Base-by-base conservation (phyloP, 495 filamentous ascomycete species). In the Penicillium psychrofluorescens region DNA sequence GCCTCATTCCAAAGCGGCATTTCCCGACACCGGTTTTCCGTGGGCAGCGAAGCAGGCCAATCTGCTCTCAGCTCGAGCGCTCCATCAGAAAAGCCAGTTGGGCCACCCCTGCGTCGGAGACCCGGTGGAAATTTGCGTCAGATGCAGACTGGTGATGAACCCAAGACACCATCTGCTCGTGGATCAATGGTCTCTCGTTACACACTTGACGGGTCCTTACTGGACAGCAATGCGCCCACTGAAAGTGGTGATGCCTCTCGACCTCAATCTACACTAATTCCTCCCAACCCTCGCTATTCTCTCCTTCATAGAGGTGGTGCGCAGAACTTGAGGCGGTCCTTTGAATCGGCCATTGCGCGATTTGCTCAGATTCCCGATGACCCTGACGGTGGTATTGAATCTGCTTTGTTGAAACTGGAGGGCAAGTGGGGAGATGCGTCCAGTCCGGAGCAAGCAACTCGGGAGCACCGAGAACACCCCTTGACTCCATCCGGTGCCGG, bases 331-430 rank as follows among this genome's bases (percentile, higher is more conserved):
- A 75, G 87, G 34, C 85, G 86, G 9, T 95, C 90, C 1, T 96
- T 97, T 45, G 87, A 97, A 63, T 82, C 79, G 8, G 91, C 94
- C 44, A 87, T 95, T 27, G 84, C 88, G 39, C 84, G 87, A 53
- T 81, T 98, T 49, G 88, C 90, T 8, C 80, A 85, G 44, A 86
- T 98, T 15, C 88, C 90, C 0, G 94, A 99, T 58, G 86, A 91
- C 46, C 86, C 87, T 43, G 88, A 92, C 61, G 91, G 90, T n/a
- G 90, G 91, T 13, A 78, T 96, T 38, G 92, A 96, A 57, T 88
- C 90, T 11, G 89, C 92, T 6, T 57, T 99, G 48, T 65, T 91
- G 48, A 97, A 96, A 53, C 75, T 99, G 4, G 94, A 99, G 69
- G 92, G 92, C 6, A 90, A 84, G 53, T 94, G 80, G 63, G 49